Conservation (phyloP, 805 yeast genomes). For the Lachancea meyersii region DNA sequence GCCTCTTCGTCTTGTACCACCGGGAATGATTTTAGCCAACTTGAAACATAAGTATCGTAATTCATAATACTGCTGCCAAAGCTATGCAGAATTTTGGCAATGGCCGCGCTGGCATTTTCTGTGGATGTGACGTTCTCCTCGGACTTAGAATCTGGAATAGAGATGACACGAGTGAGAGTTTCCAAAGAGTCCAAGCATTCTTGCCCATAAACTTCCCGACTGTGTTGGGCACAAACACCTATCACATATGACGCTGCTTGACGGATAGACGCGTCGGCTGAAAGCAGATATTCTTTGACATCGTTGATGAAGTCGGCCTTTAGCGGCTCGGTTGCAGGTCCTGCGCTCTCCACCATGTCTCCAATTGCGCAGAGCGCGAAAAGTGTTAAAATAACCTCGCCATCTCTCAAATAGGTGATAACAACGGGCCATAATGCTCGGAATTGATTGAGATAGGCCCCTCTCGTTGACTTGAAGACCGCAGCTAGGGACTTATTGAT, state of each 20-base stretch:
- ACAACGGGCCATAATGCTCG: conserved; percentile 58
- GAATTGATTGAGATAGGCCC: conserved; percentile 57
- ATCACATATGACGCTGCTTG: conserved; percentile 82
- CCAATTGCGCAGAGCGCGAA: conserved; percentile 77
- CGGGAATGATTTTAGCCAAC: conserved; percentile 82
- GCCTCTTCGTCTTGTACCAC: conserved; percentile 80
- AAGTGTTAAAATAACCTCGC: conserved; percentile 58
- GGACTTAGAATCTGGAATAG: conserved; percentile 74
- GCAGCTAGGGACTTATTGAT: conserved; percentile 68
- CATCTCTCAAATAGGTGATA: conserved; percentile 53
- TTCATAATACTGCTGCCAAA: conserved; percentile 56
- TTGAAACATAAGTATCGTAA: conserved; percentile 53
- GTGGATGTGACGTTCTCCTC: conserved; percentile 83
- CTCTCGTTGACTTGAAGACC: conserved; percentile 57
- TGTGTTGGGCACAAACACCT: conserved; percentile 81
- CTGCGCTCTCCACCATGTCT: conserved; percentile 76
- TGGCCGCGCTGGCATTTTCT: conserved; percentile 75
- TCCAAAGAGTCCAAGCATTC: conserved; percentile 66
- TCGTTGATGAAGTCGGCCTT: conserved; percentile 59
- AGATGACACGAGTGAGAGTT: conserved; percentile 63
- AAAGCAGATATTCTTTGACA: conserved; percentile 59
- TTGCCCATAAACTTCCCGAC: conserved; percentile 57
- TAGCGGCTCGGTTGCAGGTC: conserved; percentile 57
- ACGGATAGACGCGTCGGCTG: conserved; percentile 65
- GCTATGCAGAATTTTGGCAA: conserved; percentile 73